Evolutionary conservation across 2,329 filamentous ascomycete genomes (phyloP), one percentile per base, ranked within the genome.

Genomic region (Onygenales sp.): DNA sequence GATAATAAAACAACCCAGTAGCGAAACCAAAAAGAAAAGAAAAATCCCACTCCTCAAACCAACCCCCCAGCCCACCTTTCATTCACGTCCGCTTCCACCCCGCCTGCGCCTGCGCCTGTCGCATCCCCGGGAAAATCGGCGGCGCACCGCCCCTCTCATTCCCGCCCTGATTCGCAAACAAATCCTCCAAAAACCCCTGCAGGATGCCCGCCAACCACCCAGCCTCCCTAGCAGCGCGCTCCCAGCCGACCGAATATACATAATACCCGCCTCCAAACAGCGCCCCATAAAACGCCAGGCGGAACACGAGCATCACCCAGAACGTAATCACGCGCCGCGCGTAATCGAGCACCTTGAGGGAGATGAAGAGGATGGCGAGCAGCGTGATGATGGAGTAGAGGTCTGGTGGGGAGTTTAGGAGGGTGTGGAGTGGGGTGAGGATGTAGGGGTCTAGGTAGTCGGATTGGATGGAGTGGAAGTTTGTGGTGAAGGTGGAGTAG

Each of bases 291-390:
- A 89, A 82, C 1, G 80, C 67, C 43, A 89, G 60, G 27, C 79
- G 72, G 58, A 88, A 67, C 9, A 77, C 76, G 53, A 95, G 65
- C n/a, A 79, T 75, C 51, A 89, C 80, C 82, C 89, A 89, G 74
- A 84, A 94, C 64, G 89, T 73, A 54, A 95, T 76, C 17, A 89
- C 72, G 56, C 88, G 80, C 57, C 84, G 82, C 14, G 89, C 73
- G 73, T 86, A 85, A 66, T 84, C 79, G 58, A 85, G 72, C 43
- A 93, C 74, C 59, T 81, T 80, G 55, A 85, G 70, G 10, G 76
- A 78, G 54, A 91, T 66, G 64, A 89, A 75, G 50, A 92, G 69
- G 53, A 83, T 71, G 33, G 83, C 60, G 44, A 85, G 70, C 3
- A 87, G 72, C 7, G 84, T 54, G 7, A 71, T 50, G 17, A 72